A percentile compares a stretch with the other conserved stretches of the same genome.
Evolutionary conservation across 2,329 filamentous ascomycete species (phyloP).

Genomic region (Hypoxylon sp.): DNA sequence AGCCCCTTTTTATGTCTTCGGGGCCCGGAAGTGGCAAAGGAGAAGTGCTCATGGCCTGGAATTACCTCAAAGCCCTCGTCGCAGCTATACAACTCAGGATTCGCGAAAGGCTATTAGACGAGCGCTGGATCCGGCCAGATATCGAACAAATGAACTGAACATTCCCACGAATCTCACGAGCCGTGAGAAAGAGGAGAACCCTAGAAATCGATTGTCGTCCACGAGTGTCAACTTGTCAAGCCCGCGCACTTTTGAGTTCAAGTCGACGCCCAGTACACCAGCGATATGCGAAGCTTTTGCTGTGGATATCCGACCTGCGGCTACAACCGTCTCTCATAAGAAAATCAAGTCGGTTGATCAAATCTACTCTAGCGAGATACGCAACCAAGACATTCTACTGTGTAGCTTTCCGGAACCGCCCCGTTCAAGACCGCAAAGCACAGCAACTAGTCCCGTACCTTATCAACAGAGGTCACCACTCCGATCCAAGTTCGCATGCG

Average conservation of each 20-base stretch:
- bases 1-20: conserved; percentile 66
- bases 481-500: conserved; percentile 44
- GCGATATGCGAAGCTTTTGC: conserved; percentile 50
- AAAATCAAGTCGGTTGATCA: conserved; percentile 49
- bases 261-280: conserved; percentile 49
- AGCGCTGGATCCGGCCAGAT: conserved; percentile 8
- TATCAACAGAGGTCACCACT: conserved; percentile 30
- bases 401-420: conserved; percentile 42
- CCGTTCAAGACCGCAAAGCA: conserved; percentile 24
- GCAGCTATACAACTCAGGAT: conserved; percentile 22
- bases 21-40: conserved; percentile 48
- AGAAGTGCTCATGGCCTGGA: conserved; percentile 18
- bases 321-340: conserved; percentile 33
- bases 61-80: conserved; percentile 12
- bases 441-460: conserved; percentile 13
- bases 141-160: conserved; percentile 17
- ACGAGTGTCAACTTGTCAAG: conserved; percentile 40
- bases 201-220: conserved; percentile 31
- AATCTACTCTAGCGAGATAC: conserved; percentile 46
- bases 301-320: conserved; percentile 48
- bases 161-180: conserved; percentile 22
- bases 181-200: conserved; percentile 26
- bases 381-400: conserved; percentile 49
- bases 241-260: conserved; percentile 41
- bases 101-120: conserved; percentile 36